These are phyloP conservation scores for Nepenthes mirabilis DNA, from an alignment of 148 eudicot species.

Conservation along the genomic window DNA sequence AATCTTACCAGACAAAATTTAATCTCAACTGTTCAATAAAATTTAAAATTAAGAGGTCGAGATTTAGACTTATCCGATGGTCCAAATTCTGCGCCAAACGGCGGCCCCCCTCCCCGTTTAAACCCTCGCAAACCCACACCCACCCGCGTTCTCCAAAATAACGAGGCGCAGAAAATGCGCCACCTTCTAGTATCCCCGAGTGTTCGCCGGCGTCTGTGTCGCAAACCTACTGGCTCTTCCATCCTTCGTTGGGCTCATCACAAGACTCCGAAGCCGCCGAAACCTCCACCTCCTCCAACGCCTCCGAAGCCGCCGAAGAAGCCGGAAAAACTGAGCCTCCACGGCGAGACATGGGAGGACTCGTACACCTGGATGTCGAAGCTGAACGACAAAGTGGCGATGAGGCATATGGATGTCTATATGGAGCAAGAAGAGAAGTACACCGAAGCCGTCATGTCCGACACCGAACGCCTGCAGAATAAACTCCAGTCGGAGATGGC, in stretches of 20 bases:
- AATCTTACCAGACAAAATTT: too few species aligned
- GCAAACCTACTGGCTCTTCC: too few species aligned
- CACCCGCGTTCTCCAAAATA: too few species aligned
- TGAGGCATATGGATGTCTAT: slow-evolving; percentile 90
- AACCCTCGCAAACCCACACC: too few species aligned
- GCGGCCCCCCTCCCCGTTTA: too few species aligned
- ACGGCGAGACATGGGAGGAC: slow-evolving; percentile 65
- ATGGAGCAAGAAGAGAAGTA: slow-evolving; percentile 97
- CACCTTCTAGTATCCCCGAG: background rate
- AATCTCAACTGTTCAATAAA: too few species aligned
- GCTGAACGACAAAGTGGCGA: slow-evolving; percentile 74
- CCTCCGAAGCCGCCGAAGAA: slow-evolving; percentile 78
- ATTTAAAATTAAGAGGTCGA: too few species aligned
- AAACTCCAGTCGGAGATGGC: slow-evolving; percentile 83
- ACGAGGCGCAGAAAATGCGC: background rate
- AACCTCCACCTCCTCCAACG: slow-evolving; percentile 48
- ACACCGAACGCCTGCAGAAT: slow-evolving; percentile 40
- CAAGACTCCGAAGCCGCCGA: slow-evolving; percentile 4
- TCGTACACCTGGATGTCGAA: slow-evolving; percentile 90
- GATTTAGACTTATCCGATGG: too few species aligned
- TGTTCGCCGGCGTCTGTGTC: too few species aligned
- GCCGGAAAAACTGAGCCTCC: slow-evolving; percentile 34
- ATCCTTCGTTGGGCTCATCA: too few species aligned
- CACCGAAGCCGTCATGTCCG: slow-evolving; percentile 74
- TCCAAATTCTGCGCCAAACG: too few species aligned